Percentiles rank a stretch among this genome's conserved stretches.
Evolutionary conservation across 2,329 filamentous ascomycete species (phyloP).

Genomic region (Cladosporium velox): DNA sequence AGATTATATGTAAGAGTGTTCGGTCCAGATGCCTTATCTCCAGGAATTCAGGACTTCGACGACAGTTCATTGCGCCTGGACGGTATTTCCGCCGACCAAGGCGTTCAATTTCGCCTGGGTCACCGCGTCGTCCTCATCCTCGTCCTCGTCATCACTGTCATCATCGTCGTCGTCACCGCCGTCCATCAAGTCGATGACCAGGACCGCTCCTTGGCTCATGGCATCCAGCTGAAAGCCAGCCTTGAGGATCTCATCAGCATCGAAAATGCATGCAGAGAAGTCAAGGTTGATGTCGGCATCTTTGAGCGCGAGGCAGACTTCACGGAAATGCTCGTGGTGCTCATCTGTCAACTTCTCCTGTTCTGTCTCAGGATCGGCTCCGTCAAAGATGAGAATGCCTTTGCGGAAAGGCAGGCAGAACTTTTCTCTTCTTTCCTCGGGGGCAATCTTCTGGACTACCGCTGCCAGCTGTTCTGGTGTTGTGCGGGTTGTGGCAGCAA

Average conservation of each 20-base stretch:
- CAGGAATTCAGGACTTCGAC: not conserved
- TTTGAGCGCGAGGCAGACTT: slow-evolving; percentile 17
- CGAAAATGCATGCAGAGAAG: slow-evolving; percentile 19
- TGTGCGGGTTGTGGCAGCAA: slow-evolving; percentile 6
- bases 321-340: slow-evolving; percentile 14
- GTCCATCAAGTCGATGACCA: slow-evolving; percentile 17
- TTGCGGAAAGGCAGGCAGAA: slow-evolving; percentile 18
- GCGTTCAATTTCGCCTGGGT: slow-evolving; percentile 7
- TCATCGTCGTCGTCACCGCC: not conserved
- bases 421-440: not conserved
- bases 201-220: slow-evolving; percentile 12
- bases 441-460: not conserved
- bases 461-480: slow-evolving; percentile 2
- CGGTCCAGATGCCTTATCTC: not conserved
- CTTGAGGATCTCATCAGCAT: slow-evolving; percentile 6
- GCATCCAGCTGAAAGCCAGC: slow-evolving; percentile 17
- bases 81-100: slow-evolving; percentile 5
- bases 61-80: not conserved
- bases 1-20: not conserved
- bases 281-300: slow-evolving; percentile 15
- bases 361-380: not conserved
- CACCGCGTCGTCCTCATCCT: slow-evolving; percentile 3
- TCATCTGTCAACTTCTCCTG: slow-evolving; percentile 1
- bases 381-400: slow-evolving; percentile 15
- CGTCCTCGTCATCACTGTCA: not conserved